Base-by-base conservation (phyloP, 139 green algal species). In the Chlamydomonas schloesseri region DNA sequence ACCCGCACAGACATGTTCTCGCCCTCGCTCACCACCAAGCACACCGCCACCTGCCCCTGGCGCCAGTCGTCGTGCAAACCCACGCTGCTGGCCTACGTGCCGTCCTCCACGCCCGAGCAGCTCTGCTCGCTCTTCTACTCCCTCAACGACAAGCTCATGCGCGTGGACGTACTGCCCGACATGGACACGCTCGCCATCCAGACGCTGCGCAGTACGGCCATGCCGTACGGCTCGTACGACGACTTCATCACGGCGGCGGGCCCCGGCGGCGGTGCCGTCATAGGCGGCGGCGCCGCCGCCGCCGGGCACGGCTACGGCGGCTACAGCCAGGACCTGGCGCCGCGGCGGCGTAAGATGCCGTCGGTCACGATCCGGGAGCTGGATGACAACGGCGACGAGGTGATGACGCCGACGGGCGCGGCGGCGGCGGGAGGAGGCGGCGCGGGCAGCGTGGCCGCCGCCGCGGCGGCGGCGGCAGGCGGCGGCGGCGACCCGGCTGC, bases 41-140 rank as follows among this genome's bases (percentile, higher is more conserved):
- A 97, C 73, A 76, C 79, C 60, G 37, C 53, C 23, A 53, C 73
- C 53, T 97, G 94, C 91, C 89, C 91, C 28, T 97, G 94, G 94
- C 83, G 88, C 11, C 74, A 81, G 34, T 88, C 81, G 20, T 37
- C 73, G 3, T 96, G 90, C 64, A 62, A 87, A 8, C n/a, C 62
- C 14, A 82, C 70, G 4, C 84, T 97, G 36, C 84, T 93, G 36
- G 84, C 87, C 64, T 96, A 97, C 81, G 88, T 92, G 23, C 86
- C 89, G 9, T 28, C 46, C 21, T 67, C 89, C 47, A 55, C 87
- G 0, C 47, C 75, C 68, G 69, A 74, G 3, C 53, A 82, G 9
- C 31, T 82, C 6, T 73, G 34, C 65, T 2, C 24, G 5, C 55
- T 76, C 21, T 84, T 71, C 55, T 23, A 72, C 33, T 42, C 36